Evolutionary conservation across 2,329 filamentous ascomycete species (phyloP).

Genomic region (Dothidotthia symphoricarpi): DNA sequence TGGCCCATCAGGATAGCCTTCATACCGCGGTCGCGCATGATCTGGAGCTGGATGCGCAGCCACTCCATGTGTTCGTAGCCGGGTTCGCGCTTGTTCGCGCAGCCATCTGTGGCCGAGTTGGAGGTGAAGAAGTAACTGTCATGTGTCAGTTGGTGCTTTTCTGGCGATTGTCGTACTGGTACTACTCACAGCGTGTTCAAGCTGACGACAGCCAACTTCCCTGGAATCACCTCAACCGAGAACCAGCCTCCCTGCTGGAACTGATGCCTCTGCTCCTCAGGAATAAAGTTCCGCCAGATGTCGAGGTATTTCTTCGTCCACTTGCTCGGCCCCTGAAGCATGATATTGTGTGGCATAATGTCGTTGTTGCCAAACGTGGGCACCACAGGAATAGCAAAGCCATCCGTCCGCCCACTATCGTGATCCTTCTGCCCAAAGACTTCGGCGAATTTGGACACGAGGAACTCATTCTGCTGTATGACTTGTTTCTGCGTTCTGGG

Average conservation of each 20-base stretch:
- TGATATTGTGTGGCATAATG: constrained; percentile 93
- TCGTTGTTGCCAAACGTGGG: constrained; percentile 97
- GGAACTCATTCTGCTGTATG: constrained; percentile 69
- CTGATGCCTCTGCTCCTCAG: constrained; percentile 84
- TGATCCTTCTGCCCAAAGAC: constrained; percentile 61
- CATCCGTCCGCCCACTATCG: constrained; percentile 48
- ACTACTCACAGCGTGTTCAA: constrained; percentile 73
- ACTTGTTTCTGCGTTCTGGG: constrained; percentile 76
- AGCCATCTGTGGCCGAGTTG: constrained; percentile 92
- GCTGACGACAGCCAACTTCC: constrained; percentile 83
- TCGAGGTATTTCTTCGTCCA: constrained; percentile 76
- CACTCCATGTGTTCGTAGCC: constrained; percentile 96
- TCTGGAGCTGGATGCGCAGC: constrained; percentile 83
- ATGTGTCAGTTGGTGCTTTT: background rate
- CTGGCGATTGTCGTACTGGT: background rate
- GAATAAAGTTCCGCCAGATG: constrained; percentile 85
- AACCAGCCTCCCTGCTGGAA: constrained; percentile 96
- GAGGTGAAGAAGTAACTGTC: constrained; percentile 82
- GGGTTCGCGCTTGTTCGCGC: constrained; percentile 72
- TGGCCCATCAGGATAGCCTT: constrained; percentile 95
- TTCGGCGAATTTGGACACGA: constrained; percentile 74
- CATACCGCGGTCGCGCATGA: constrained; percentile 78
- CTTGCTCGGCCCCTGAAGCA: constrained; percentile 77
- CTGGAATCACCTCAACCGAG: constrained; percentile 84
- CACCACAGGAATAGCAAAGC: constrained; percentile 72